A percentile compares a stretch with the other conserved stretches of the same genome.
Evolutionary conservation across 495 filamentous ascomycete genomes (phyloP).

Genomic region (Xylaria telfairii): DNA sequence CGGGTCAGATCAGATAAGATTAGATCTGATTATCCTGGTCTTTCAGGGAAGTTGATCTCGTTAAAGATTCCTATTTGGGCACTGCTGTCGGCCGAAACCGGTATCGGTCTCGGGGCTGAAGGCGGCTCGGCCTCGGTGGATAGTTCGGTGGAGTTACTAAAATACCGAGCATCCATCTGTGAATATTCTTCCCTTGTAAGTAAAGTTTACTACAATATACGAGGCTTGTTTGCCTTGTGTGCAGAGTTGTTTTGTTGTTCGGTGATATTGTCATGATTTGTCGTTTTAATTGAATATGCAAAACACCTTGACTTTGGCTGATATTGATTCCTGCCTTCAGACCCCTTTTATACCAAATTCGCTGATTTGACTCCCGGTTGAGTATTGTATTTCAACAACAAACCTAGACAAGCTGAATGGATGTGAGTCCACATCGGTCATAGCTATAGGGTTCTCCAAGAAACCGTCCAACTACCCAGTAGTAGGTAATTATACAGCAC

Average conservation of each 20-base stretch:
- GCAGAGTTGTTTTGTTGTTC: background rate
- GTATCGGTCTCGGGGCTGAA: slow-evolving; percentile 19
- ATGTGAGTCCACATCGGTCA: too few species aligned
- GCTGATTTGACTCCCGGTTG: background rate
- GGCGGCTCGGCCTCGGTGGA: slow-evolving; percentile 15
- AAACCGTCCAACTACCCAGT: too few species aligned
- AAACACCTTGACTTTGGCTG: background rate
- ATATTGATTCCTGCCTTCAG: background rate
- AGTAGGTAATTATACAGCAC: too few species aligned
- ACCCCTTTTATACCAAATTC: background rate
- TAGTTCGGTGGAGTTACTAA: slow-evolving; percentile 2
- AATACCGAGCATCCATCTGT: slow-evolving; percentile 3
- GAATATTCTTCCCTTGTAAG: too few species aligned
- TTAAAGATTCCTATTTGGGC: slow-evolving; percentile 4
- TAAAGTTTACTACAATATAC: too few species aligned
- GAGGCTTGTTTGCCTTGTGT: background rate
- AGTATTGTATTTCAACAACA: too few species aligned
- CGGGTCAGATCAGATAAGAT: slow-evolving; percentile 40
- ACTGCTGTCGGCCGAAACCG: slow-evolving; percentile 20
- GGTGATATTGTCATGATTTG: background rate
- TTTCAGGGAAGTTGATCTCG: background rate
- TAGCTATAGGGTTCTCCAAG: too few species aligned
- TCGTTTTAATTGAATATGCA: background rate
- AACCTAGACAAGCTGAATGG: too few species aligned
- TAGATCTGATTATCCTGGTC: slow-evolving; percentile 29